Evolutionary conservation across 1,139 yeast species (phyloP).

Genomic region (Taphrina betulina): DNA sequence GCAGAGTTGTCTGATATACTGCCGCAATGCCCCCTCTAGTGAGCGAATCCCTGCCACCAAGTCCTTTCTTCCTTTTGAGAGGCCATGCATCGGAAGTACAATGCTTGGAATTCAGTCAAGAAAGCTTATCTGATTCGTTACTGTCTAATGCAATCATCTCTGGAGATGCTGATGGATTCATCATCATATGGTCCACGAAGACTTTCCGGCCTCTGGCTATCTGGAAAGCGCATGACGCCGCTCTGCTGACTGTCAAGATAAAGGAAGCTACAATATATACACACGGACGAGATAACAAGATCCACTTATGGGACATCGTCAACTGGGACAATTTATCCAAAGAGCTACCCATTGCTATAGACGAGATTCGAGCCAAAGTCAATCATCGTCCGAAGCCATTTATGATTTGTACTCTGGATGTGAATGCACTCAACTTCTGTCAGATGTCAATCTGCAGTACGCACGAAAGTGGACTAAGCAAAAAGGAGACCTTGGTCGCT

Average conservation of each 20-base stretch:
- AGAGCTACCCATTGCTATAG: not conserved
- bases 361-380: no score
- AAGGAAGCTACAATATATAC: not conserved
- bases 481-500: constrained; percentile 9
- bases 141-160: no score
- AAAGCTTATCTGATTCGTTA: no score
- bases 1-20: no score
- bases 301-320: constrained; percentile 22
- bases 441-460: constrained; percentile 4
- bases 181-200: constrained; percentile 18
- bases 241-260: not conserved
- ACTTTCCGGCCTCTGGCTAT: constrained; percentile 29
- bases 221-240: constrained; percentile 28
- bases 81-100: constrained; percentile 20
- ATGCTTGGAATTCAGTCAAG: not conserved
- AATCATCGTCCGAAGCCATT: constrained; percentile 4
- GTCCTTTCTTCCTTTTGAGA: constrained; percentile 19
- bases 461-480: not conserved
- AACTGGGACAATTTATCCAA: not conserved
- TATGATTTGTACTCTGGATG: constrained; percentile 15
- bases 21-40: no score
- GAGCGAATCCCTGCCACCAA: no score
- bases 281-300: constrained; percentile 30
- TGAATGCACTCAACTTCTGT: constrained; percentile 30
- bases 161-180: constrained; percentile 25